Percentiles rank a stretch among this genome's conserved stretches.
These are phyloP conservation scores for Chalciporus piperatus DNA, from an alignment of 768 basidiomycete species.

Conservation along the genomic window DNA sequence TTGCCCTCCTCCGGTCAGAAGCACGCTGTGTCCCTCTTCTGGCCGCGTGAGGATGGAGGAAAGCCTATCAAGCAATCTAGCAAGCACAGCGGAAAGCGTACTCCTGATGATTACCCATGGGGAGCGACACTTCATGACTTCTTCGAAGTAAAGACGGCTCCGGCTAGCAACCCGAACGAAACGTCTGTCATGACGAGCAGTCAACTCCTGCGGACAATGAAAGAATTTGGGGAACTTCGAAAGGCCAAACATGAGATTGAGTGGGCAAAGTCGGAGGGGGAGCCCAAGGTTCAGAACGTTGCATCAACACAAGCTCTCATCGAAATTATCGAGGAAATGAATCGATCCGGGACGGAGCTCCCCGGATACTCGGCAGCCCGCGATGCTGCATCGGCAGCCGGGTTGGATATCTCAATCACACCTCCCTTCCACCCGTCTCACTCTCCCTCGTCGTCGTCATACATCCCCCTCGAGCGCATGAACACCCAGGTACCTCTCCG, in stretches of 20 bases:
- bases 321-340: conserved; percentile 1
- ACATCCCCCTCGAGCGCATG: conserved; percentile 32
- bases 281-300: conserved; percentile 16
- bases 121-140: conserved; percentile 29
- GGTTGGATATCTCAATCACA: conserved; percentile 7
- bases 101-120: conserved; percentile 24
- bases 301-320: conserved; percentile 19
- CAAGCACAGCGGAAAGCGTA: conserved; percentile 12
- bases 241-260: conserved; percentile 13
- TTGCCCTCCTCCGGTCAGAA: not conserved
- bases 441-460: conserved; percentile 42
- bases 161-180: rapidly evolving
- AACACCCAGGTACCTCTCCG: conserved; percentile 20
- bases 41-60: not conserved
- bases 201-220: conserved; percentile 10
- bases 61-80: not conserved
- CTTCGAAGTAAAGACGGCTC: conserved; percentile 12
- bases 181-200: conserved; percentile 19
- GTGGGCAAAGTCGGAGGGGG: conserved; percentile 23
- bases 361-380: not conserved
- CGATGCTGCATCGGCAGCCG: too few relatives aligned
- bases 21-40: not conserved
- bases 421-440: conserved; percentile 32
- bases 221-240: conserved; percentile 15
- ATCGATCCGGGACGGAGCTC: not conserved